Conservation (phyloP, 805 yeast genomes). For the Wickerhamomyces ciferrii region DNA sequence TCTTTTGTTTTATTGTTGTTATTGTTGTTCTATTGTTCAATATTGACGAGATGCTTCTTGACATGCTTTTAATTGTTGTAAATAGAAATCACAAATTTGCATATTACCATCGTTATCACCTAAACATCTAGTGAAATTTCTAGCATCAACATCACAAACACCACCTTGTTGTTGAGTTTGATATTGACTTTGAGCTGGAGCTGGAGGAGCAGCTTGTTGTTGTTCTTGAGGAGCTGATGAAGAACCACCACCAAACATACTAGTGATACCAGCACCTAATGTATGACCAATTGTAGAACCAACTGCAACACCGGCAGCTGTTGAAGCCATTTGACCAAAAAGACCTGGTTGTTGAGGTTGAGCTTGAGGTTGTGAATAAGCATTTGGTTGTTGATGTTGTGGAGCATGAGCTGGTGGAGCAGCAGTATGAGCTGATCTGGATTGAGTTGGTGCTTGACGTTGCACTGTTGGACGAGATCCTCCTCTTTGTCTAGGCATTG, state of each 20-base stretch:
- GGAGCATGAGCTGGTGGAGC: constrained; percentile 52
- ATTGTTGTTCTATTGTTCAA: constrained; percentile 27
- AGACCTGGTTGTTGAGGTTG: constrained; percentile 72
- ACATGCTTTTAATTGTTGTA: constrained; percentile 96
- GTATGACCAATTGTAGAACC: constrained; percentile 98
- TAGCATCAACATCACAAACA: constrained; percentile 88
- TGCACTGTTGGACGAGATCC: constrained; percentile 40
- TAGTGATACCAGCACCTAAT: constrained; percentile 87
- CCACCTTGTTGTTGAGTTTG: constrained; percentile 37
- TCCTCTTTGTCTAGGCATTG: constrained; percentile 43
- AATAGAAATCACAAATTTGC: constrained; percentile 94
- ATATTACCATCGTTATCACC: constrained; percentile 92
- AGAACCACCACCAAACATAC: constrained; percentile 86
- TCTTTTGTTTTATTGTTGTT: background rate
- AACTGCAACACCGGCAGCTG: constrained; percentile 99
- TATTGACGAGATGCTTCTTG: constrained; percentile 88
- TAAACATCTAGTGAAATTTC: constrained; percentile 91
- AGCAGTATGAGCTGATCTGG: constrained; percentile 74
- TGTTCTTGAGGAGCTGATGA: constrained; percentile 46
- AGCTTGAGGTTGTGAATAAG: constrained; percentile 48
- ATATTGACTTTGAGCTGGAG: constrained; percentile 28
- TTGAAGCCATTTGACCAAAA: constrained; percentile 95
- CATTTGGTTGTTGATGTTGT: constrained; percentile 27
- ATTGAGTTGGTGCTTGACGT: constrained; percentile 42
- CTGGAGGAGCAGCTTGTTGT: constrained; percentile 35